These are phyloP conservation scores for Melanopsichium pennsylvanicum DNA, from an alignment of 1,284 basidiomycete genomes.

Conservation along the genomic window DNA sequence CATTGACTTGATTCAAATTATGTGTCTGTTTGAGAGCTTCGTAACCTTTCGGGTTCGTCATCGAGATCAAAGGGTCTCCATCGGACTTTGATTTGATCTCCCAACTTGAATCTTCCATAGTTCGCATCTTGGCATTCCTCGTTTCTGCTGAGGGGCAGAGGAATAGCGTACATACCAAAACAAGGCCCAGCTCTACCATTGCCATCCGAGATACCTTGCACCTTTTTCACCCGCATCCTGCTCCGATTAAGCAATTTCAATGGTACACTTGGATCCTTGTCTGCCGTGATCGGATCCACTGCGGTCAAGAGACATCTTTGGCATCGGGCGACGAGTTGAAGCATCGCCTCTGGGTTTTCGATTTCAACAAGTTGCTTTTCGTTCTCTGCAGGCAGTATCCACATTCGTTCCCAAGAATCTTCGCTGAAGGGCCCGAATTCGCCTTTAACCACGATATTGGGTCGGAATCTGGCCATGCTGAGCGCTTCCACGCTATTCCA, in stretches of 20 bases:
- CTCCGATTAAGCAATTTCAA: constrained; percentile 40
- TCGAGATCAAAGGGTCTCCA: constrained; percentile 26
- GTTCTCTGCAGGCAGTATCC: constrained; percentile 16
- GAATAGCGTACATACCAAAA: constrained; percentile 58
- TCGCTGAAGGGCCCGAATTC: constrained; percentile 31
- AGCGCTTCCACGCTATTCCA: constrained; percentile 12
- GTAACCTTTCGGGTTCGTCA: constrained; percentile 27
- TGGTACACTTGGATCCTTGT: constrained; percentile 46
- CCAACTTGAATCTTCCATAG: constrained; percentile 24
- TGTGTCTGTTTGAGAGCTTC: background rate
- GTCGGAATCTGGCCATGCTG: constrained; percentile 44
- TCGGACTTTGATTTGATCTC: constrained; percentile 33
- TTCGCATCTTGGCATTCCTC: background rate
- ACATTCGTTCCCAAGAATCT: constrained; percentile 50
- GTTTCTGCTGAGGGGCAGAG: constrained; percentile 11
- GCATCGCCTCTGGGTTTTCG: constrained; percentile 9
- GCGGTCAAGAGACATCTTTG: constrained; percentile 52
- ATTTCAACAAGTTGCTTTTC: background rate
- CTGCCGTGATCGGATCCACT: constrained; percentile 48
- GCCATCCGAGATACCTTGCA: constrained; percentile 5
- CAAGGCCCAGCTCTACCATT: constrained; percentile 42
- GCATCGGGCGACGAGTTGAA: constrained; percentile 53
- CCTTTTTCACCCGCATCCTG: constrained; percentile 42
- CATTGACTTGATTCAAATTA: too few relatives aligned
- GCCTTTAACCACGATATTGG: constrained; percentile 43